Conservation (phyloP, 1,139 yeast species). For the Lodderomyces orthopsilosis region DNA sequence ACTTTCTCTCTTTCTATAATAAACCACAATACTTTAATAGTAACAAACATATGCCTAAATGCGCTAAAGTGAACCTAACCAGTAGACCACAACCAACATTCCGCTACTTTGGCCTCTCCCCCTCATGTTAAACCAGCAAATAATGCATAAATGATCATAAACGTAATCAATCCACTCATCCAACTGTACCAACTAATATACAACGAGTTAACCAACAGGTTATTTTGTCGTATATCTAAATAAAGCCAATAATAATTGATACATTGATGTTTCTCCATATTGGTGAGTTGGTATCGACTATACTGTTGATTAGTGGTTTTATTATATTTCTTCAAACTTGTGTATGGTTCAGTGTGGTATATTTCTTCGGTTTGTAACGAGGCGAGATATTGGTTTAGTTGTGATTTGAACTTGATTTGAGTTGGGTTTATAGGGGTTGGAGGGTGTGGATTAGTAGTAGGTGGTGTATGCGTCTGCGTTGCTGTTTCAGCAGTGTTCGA, state of each 20-base stretch:
- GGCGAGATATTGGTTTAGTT: constrained; percentile 2
- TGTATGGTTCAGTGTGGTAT: background rate
- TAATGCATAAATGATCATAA: background rate
- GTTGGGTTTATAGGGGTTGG: background rate
- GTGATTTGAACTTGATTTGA: constrained; percentile 2
- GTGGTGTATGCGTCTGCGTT: background rate
- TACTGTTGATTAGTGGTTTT: background rate
- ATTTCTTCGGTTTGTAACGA: background rate
- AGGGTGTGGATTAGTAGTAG: background rate
- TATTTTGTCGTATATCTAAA: background rate
- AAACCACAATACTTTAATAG: no score
- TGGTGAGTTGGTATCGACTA: background rate
- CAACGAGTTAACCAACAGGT: background rate
- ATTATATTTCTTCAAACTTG: background rate
- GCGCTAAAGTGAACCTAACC: no score
- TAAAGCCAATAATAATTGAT: constrained; percentile 2
- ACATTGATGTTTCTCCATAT: background rate
- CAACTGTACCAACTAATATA: background rate
- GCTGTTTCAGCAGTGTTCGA: background rate
- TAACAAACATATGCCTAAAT: no score
- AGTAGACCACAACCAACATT: no score
- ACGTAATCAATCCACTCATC: constrained; percentile 1
- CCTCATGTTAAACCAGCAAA: background rate
- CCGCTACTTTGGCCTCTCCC: no score
- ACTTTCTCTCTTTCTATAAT: no score